A percentile compares a stretch with the other conserved stretches of the same genome.
These are phyloP conservation scores for Dothistroma pini DNA, from an alignment of 2,329 filamentous ascomycete species.

Conservation along the genomic window DNA sequence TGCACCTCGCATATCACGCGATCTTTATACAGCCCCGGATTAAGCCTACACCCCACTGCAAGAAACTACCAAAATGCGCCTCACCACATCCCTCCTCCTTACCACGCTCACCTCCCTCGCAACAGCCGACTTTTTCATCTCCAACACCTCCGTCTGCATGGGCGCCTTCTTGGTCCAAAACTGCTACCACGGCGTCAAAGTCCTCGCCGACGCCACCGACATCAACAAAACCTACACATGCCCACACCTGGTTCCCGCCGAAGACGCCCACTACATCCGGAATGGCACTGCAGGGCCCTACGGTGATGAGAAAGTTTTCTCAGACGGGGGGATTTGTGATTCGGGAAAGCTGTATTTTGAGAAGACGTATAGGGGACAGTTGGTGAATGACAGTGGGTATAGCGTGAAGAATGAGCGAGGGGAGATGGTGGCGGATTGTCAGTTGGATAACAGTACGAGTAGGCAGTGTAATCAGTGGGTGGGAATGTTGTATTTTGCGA, in stretches of 20 bases:
- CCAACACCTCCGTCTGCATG: slow-evolving; percentile 25
- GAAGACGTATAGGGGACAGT: slow-evolving; percentile 1
- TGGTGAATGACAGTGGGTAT: slow-evolving; percentile 6
- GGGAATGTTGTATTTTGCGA: slow-evolving; percentile 19
- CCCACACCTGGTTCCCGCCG: slow-evolving; percentile 18
- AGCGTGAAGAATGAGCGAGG: slow-evolving; percentile 14
- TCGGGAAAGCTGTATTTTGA: slow-evolving; percentile 19
- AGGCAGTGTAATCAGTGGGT: slow-evolving; percentile 22
- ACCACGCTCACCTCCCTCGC: slow-evolving; percentile 3
- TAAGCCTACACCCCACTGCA: background rate
- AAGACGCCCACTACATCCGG: slow-evolving; percentile 21
- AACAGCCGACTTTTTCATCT: slow-evolving; percentile 23
- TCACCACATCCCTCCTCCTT: background rate
- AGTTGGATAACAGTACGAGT: slow-evolving; percentile 6
- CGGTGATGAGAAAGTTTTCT: slow-evolving; percentile 6
- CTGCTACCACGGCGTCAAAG: slow-evolving; percentile 20
- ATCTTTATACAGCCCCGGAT: background rate
- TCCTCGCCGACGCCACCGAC: slow-evolving; percentile 15
- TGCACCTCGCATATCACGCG: background rate
- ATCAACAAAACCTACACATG: slow-evolving; percentile 18
- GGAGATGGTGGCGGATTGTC: slow-evolving; percentile 15
- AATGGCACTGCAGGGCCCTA: slow-evolving; percentile 19
- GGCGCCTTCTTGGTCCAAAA: slow-evolving; percentile 16
- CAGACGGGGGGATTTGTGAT: slow-evolving; percentile 17
- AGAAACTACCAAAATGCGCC: background rate